These are phyloP conservation scores for Lipomyces yarrowii DNA, from an alignment of 1,139 yeast genomes.

Conservation along the genomic window DNA sequence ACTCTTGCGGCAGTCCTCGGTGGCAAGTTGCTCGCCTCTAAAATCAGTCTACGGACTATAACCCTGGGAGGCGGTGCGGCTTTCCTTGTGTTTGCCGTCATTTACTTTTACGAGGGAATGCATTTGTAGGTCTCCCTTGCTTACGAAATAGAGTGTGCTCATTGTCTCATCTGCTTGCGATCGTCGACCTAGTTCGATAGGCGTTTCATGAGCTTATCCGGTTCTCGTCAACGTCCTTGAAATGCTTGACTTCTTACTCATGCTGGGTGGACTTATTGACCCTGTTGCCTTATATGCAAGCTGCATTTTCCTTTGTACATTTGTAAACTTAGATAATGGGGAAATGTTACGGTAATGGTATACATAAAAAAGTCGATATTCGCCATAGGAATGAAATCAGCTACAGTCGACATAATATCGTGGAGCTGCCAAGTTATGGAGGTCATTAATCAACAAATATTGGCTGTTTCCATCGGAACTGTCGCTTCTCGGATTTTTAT, in stretches of 20 bases:
- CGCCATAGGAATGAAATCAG: too few species aligned
- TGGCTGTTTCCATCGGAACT: too few species aligned
- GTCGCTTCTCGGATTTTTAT: too few species aligned
- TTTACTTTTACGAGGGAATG: slow-evolving; percentile 67
- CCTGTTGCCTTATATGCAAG: background rate
- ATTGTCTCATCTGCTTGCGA: background rate
- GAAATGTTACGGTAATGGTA: too few species aligned
- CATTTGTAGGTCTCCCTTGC: background rate
- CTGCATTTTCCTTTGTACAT: too few species aligned
- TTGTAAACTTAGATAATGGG: too few species aligned
- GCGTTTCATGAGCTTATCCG: background rate
- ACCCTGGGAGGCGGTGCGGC: slow-evolving; percentile 89
- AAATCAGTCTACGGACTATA: slow-evolving; percentile 87
- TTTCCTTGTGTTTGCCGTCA: slow-evolving; percentile 76
- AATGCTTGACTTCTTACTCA: background rate
- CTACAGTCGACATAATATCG: too few species aligned
- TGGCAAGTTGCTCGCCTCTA: slow-evolving; percentile 85
- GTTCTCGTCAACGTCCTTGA: background rate
- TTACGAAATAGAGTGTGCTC: background rate
- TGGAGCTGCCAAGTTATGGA: too few species aligned
- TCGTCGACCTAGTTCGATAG: background rate
- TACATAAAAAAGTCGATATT: too few species aligned
- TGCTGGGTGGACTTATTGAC: background rate
- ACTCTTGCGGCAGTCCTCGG: slow-evolving; percentile 92
- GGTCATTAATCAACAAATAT: too few species aligned